Conservation (phyloP, 208 protist species). For the Trypanosomatidae sp. region DNA sequence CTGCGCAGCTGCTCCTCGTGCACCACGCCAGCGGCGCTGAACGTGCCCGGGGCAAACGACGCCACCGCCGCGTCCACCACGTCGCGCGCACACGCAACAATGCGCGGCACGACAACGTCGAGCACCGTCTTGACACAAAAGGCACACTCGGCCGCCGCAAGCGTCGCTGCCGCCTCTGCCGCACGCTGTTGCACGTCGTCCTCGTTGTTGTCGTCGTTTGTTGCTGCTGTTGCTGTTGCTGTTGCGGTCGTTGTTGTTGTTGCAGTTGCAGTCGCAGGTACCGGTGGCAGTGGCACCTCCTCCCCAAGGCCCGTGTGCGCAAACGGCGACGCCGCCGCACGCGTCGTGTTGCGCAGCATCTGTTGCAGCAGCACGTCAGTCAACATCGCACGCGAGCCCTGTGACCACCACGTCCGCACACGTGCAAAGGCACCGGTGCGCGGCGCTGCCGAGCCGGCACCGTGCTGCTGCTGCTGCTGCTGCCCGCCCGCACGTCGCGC, state of each 20-base stretch:
- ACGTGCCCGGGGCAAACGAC: conserved; percentile 11
- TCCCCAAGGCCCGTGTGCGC: conserved; percentile 17
- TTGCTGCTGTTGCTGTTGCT: neutral
- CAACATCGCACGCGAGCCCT: conserved; percentile 29
- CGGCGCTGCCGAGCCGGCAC: neutral
- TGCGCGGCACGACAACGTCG: conserved; percentile 17
- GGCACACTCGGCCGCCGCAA: neutral
- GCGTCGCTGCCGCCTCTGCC: too few species aligned
- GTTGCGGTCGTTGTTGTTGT: neutral
- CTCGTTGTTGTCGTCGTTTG: too few species aligned
- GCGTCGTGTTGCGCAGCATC: conserved; percentile 17
- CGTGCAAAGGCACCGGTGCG: conserved; percentile 15
- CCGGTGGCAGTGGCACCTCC: conserved; percentile 7
- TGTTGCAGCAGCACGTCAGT: conserved; percentile 36
- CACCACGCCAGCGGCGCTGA: conserved; percentile 28
- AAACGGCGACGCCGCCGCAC: conserved; percentile 33
- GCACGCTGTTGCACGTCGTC: too few species aligned
- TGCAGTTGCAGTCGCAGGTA: too few species aligned
- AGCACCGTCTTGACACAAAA: conserved; percentile 44
- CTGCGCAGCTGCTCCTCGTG: conserved; percentile 13
- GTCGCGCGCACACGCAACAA: conserved; percentile 15
- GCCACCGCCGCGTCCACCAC: conserved; percentile 20
- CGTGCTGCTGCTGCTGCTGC: neutral
- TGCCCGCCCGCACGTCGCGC: neutral
- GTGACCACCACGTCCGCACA: conserved; percentile 42